Evolutionary conservation across 2,329 filamentous ascomycete genomes (phyloP), one percentile per base, ranked within the genome.

Genomic region (Dryadomyces quercivorus): DNA sequence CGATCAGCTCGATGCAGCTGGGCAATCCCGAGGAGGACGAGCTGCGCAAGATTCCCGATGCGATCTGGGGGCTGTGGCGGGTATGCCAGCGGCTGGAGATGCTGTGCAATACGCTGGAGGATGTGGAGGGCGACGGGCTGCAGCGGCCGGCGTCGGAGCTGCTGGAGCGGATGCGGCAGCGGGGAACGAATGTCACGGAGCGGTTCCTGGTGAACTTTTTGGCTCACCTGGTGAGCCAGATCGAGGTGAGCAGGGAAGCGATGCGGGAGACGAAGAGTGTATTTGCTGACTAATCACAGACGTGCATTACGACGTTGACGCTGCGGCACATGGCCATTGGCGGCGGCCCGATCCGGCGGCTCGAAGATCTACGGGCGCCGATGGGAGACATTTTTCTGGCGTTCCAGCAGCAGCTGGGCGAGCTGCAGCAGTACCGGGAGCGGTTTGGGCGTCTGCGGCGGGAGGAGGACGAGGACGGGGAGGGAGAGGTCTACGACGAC

Each of bases 141-240:
- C 85, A 88, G 64, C 78, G 86, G 54, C 89, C 91, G 0, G 90
- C 95, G 70, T 88, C 86, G 40, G 86, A 88, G 60, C 71, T 97
- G 55, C 72, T 96, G 60, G 89, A 95, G 59, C 72, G 75, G 52
- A 76, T 82, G 66, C 78, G 75, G 65, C 67, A 75, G 54, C 71
- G 84, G 45, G 88, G 87, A 51, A 89, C 88, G 12, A 90, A 96
- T 66, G 81, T 96, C 53, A 89, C 91, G 31, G 93, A 97, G 73
- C 77, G 81, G 53, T 92, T 95, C 69, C 73, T 97, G 69, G 71
- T 95, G 55, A 90, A 88, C 64, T 89, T 98, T 64, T 79, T 97
- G 67, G 91, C 95, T 66, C 91, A 97, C 66, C 90, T 96, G 76
- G 86, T 98, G 61, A 91, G 87, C 66, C 82, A 93, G 64, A 94